Conservation (phyloP, 768 basidiomycete species). For the Pholiota microspora region DNA sequence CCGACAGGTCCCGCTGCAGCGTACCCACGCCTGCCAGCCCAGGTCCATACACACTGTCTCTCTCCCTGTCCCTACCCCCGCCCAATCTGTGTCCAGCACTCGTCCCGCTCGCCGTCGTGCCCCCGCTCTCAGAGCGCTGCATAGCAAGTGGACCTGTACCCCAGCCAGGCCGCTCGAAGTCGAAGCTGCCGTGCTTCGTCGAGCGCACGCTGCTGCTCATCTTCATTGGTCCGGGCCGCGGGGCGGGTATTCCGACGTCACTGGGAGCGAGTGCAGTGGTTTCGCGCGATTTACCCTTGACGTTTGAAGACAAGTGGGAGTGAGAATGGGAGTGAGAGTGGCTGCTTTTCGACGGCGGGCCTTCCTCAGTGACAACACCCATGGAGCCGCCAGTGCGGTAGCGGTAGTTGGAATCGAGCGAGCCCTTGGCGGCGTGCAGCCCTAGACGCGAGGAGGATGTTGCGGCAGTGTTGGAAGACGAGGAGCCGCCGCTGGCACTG, state of each 20-base stretch:
- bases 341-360: slow-evolving; percentile 7
- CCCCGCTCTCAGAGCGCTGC: slow-evolving; percentile 46
- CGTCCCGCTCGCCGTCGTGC: slow-evolving; percentile 31
- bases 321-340: not conserved
- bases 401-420: slow-evolving; percentile 36
- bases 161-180: slow-evolving; percentile 70
- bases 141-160: slow-evolving; percentile 24
- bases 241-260: slow-evolving; percentile 2
- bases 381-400: slow-evolving; percentile 28
- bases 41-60: slow-evolving; percentile 38
- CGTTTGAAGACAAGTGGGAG: slow-evolving; percentile 11
- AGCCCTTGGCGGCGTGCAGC: slow-evolving; percentile 23
- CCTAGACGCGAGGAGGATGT: slow-evolving; percentile 4
- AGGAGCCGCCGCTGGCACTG: slow-evolving; percentile 8
- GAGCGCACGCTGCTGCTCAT: slow-evolving; percentile 34
- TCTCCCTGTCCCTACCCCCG: slow-evolving; percentile 18
- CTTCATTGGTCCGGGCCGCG: slow-evolving; percentile 14
- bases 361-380: slow-evolving; percentile 37
- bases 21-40: slow-evolving; percentile 46
- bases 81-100: slow-evolving; percentile 21
- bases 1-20: slow-evolving; percentile 37
- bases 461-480: slow-evolving; percentile 2
- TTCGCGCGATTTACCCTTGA: slow-evolving; percentile 27
- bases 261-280: slow-evolving; percentile 17
- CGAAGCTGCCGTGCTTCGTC: slow-evolving; percentile 71